Evolutionary conservation across 1,284 basidiomycete species (phyloP).

Genomic region (Puccinia hordei): DNA sequence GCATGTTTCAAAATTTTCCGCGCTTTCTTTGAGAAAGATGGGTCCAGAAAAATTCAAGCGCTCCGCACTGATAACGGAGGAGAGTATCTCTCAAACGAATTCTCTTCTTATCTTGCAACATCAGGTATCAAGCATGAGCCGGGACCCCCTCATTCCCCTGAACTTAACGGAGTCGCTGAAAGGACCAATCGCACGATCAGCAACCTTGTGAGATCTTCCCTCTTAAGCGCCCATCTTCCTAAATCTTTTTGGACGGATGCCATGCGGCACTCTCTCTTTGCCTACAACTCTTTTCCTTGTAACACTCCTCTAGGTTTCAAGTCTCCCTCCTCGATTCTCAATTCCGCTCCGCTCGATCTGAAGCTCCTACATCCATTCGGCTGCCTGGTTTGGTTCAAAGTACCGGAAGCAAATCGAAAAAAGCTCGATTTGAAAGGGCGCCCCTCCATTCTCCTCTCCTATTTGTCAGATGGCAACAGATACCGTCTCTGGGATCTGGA

Average conservation of each 20-base stretch:
- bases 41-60: slow-evolving; percentile 57
- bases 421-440: not conserved
- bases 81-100: slow-evolving; percentile 56
- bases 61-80: slow-evolving; percentile 59
- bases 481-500: not conserved
- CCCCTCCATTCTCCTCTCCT: not conserved
- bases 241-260: too few relatives aligned
- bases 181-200: too few relatives aligned
- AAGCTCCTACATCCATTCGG: not conserved
- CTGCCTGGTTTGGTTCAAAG: not conserved
- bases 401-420: not conserved
- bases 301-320: not conserved
- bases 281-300: not conserved
- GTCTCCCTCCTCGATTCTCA: too few relatives aligned
- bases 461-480: not conserved
- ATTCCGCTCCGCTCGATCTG: not conserved
- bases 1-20: too few relatives aligned
- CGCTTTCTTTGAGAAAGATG: slow-evolving; percentile 54
- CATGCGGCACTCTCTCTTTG: not conserved
- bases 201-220: too few relatives aligned
- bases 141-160: slow-evolving; percentile 60
- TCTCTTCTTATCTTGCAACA: slow-evolving; percentile 56
- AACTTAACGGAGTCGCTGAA: slow-evolving; percentile 60
- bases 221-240: too few relatives aligned
- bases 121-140: slow-evolving; percentile 58